Conservation (phyloP, 768 basidiomycete genomes). For the Suillus cothurnatus region DNA sequence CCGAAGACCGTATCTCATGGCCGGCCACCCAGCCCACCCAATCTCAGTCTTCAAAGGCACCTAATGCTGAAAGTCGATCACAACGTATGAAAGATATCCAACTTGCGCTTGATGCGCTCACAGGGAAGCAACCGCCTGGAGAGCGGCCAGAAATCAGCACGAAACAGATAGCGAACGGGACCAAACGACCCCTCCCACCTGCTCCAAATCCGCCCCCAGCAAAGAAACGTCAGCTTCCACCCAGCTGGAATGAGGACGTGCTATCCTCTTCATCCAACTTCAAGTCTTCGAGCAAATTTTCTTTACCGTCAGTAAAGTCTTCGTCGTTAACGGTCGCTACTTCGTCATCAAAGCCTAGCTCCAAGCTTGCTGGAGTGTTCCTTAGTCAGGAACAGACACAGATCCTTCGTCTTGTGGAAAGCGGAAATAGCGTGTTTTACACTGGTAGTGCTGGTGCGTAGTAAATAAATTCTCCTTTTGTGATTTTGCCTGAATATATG, state of each 20-base stretch:
- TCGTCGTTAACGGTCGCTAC: constrained; percentile 10
- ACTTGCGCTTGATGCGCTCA: constrained; percentile 51
- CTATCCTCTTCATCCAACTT: constrained; percentile 40
- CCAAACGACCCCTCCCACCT: constrained; percentile 34
- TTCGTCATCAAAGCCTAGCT: constrained; percentile 12
- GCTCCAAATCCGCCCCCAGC: constrained; percentile 29
- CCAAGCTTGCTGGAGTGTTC: constrained; percentile 46
- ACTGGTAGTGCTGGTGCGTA: constrained; percentile 93
- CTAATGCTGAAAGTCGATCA: constrained; percentile 22
- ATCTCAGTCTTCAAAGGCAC: constrained; percentile 19
- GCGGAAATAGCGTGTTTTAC: constrained; percentile 84
- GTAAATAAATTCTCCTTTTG: constrained; percentile 4
- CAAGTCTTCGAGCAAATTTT: constrained; percentile 18
- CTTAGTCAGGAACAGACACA: constrained; percentile 87
- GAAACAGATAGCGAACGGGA: constrained; percentile 26
- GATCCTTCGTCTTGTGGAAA: constrained; percentile 76
- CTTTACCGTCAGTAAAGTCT: constrained; percentile 14
- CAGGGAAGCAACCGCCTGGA: constrained; percentile 28
- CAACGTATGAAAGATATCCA: constrained; percentile 60
- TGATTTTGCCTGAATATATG: constrained; percentile 21
- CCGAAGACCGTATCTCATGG: constrained; percentile 42
- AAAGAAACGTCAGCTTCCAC: constrained; percentile 63
- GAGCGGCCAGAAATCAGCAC: constrained; percentile 17
- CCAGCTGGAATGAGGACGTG: constrained; percentile 45
- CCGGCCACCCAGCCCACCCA: constrained; percentile 33